Base-by-base conservation (phyloP, 2,329 filamentous ascomycete genomes). In the Cladosporium sp. region DNA sequence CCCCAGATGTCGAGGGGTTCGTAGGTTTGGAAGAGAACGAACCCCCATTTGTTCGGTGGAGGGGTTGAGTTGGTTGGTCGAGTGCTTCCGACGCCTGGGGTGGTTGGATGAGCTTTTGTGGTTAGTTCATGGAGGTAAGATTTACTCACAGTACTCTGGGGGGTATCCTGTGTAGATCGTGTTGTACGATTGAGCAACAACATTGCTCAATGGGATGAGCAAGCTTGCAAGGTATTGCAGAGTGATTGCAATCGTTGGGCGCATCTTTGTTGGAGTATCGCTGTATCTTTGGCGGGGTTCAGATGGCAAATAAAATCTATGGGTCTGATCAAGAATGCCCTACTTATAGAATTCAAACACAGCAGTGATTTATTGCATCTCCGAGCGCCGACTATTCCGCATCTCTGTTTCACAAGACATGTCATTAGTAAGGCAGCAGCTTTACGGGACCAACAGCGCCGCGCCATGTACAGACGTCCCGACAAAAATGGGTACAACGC, bases 1-100 rank as follows among this genome's bases (percentile, higher is more conserved):
- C 74, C 76, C 47, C 59, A 61, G 40, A 64, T 56, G 54, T 70
- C 48, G 16, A 50, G 48, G 4, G 48, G 40, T 32, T 50, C 48
- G 40, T 20, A 50, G 16, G 39, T 40, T 15, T 25, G 48, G 40
- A 43, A 50, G 6, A 43, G 48, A 7, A 50, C 4, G 20, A 43
- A 30, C 18, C 32, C 48, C 39, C 39, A 50, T 50, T 50, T 50
- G 25, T 39, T 43, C 11, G 48, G 48, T 1, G 48, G 48, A 15
- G 20, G 11, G 3, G 6, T 20, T 11, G 33, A 6, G 15, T 30
- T 38, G 6, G 32, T 6, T 5, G 20, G 11, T 22, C 15, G 6
- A 32, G 2, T 38, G 12, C 16, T 39, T 8, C 40, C 40, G 36
- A 48, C n/a, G 29, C 45, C 45, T 48, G 15, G 12, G 7, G 11